Conservation (phyloP, 768 basidiomycete species). For the Rhodotorula paludigena region DNA sequence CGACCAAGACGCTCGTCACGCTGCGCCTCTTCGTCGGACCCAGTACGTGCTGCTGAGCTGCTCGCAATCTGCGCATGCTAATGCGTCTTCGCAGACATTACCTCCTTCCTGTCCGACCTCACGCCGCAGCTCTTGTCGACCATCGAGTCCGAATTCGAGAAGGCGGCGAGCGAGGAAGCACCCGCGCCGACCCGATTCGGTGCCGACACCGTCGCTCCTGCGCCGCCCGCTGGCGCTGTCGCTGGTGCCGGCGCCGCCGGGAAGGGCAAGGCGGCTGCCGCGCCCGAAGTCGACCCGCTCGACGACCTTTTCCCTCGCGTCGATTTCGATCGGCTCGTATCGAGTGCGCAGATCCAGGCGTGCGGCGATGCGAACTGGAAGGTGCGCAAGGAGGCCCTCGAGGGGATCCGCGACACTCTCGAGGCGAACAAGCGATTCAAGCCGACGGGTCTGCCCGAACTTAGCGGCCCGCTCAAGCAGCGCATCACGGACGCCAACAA, state of each 20-base stretch:
- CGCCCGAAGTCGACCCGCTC: slow-evolving; percentile 61
- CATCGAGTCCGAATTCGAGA: slow-evolving; percentile 86
- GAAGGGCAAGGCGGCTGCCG: slow-evolving; percentile 33
- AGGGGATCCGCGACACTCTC: slow-evolving; percentile 70
- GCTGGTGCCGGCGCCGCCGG: not conserved
- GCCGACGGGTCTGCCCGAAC: slow-evolving; percentile 76
- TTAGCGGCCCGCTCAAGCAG: slow-evolving; percentile 78
- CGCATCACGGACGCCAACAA: slow-evolving; percentile 90
- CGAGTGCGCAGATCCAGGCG: slow-evolving; percentile 73
- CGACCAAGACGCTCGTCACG: slow-evolving; percentile 86
- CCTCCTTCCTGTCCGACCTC: slow-evolving; percentile 84
- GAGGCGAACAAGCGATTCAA: slow-evolving; percentile 91
- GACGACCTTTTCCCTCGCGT: slow-evolving; percentile 94
- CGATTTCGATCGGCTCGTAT: slow-evolving; percentile 79
- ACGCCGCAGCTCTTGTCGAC: slow-evolving; percentile 89
- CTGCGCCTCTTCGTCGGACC: slow-evolving; percentile 85
- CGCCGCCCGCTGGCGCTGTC: slow-evolving; percentile 50
- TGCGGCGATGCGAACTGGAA: slow-evolving; percentile 95
- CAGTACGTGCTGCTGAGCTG: too few species aligned
- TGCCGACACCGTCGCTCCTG: slow-evolving; percentile 61
- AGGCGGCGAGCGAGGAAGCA: slow-evolving; percentile 68
- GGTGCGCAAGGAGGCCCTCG: slow-evolving; percentile 88
- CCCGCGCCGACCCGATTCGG: slow-evolving; percentile 76
- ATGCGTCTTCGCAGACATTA: slow-evolving; percentile 80
- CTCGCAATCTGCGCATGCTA: too few species aligned